Base-by-base conservation (phyloP, 2,329 filamentous ascomycete species). In the Camillea tinctor region DNA sequence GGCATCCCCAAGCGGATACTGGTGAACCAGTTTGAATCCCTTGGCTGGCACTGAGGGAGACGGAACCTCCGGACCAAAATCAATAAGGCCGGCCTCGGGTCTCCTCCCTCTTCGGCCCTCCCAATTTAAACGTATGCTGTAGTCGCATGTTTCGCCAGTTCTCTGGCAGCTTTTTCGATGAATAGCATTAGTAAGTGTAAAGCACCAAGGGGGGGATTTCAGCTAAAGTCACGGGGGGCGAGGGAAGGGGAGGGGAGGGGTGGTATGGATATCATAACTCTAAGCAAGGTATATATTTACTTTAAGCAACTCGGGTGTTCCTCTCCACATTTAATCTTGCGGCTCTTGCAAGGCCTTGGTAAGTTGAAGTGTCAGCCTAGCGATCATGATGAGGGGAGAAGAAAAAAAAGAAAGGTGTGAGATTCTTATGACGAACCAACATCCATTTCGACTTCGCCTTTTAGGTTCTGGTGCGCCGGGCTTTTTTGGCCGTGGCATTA, bases 271-370 rank as follows among this genome's bases (percentile, higher is more conserved):
- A 58, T 50, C 51, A 58, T 23, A 52, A 54, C 17, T 56, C 56
- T 57, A 56, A 44, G 50, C 51, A 44, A 62, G 36, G 24, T 54
- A 54, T 30, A 9, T 30, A 58, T 59, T 62, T 77, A 82, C 80
- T 92, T 93, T 54, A 83, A 70, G 74, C 91, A 94, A 63, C 75
- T 77, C 15, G 91, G 91, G 66, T 88, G 89, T 71, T 90, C 88
- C 74, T 94, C 91, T 64, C 89, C 90, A 75, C 91, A 94, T 79
- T 93, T 93, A 64, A 91, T 85, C 74, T 91, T 94, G 62, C 89
- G 84, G 64, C 84, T 84, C 77, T 93, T 93, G 78, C 91, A 93
- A 13, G 89, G 89, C 88, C 89, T 92, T 53, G 49, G 23, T 52
- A 59, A 57, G 55, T 2, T 44, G 36, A 44, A 15, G 17, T 44